Base-by-base conservation (phyloP, 768 basidiomycete genomes). In the Calocybe gangraenosa region DNA sequence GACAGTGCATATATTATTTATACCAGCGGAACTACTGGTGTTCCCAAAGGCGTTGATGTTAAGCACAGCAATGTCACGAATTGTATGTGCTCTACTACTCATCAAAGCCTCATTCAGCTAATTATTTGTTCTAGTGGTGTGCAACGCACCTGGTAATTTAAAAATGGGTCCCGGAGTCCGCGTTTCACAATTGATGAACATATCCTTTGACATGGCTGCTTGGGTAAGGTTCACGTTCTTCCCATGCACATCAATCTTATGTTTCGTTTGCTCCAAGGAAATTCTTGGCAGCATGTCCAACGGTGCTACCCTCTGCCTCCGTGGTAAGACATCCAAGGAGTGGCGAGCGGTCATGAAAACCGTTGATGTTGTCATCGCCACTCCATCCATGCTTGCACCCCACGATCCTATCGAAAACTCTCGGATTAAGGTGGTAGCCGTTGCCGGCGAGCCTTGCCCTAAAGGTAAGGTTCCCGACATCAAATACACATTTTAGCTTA, bases 161-260 rank as follows among this genome's bases (percentile, higher is more conserved):
- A 71, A 71, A 34, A 81, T 83, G 75, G 48, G 57, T 17, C 75
- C 74, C 3, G 78, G 79, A 9, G 54, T 70, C 22, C 70, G 75
- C 10, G 77, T 81, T 9, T 71, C 78, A 4, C 81, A 83, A 55
- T 58, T 81, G 25, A 70, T 81, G 64, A 81, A 81, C 50, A 73
- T 83, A 32, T 75, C 79, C 2, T 83, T 81, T 53, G 81, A 81
- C 52, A 80, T 83, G 77, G 77, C 76, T 28, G 77, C 76, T n/a
- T 83, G 81, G 81, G 77, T 65, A 48, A 8, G 34, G n/a, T n/a
- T 23, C 2, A n/a, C 31, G 17, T 34, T 33, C 22, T 22, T 45
- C 18, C 22, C 15, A 14, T 13, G 19, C n/a, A n/a, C n/a, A n/a
- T n/a, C 2, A 9, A 74, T 70, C 3, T 73, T 69, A 67, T 67